These are phyloP conservation scores for Lipomyces spencermartinsiae DNA, from an alignment of 805 yeast genomes.

Conservation along the genomic window DNA sequence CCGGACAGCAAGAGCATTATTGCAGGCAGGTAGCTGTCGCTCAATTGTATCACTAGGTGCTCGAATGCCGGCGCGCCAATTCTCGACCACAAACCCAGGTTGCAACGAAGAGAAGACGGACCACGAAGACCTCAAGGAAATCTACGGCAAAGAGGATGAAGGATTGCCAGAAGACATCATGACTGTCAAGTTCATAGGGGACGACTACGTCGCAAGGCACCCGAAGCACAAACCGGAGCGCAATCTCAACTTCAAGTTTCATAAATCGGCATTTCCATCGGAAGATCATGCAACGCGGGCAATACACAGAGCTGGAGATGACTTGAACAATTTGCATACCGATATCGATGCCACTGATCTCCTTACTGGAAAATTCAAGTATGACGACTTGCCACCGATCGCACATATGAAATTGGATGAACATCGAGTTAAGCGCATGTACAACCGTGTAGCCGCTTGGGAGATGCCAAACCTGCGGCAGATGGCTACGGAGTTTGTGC, in stretches of 20 bases:
- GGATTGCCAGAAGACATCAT: not conserved
- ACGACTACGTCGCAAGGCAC: not conserved
- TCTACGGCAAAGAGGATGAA: slow-evolving; percentile 1
- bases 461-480: slow-evolving; percentile 76
- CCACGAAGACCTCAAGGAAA: not conserved
- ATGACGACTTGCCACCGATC: slow-evolving; percentile 36
- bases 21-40: not conserved
- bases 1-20: not conserved
- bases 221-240: slow-evolving; percentile 2
- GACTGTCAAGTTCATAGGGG: not conserved
- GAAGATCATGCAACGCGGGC: not conserved
- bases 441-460: slow-evolving; percentile 84
- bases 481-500: slow-evolving; percentile 17
- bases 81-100: not conserved
- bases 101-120: not conserved
- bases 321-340: not conserved
- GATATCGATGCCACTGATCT: not conserved
- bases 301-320: not conserved
- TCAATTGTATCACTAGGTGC: not conserved
- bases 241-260: slow-evolving; percentile 1
- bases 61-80: not conserved
- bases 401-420: slow-evolving; percentile 71
- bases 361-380: not conserved
- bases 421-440: slow-evolving; percentile 76
- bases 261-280: not conserved